These are phyloP conservation scores for Aspergillus amoenus DNA, from an alignment of 2,329 filamentous ascomycete genomes.

Conservation along the genomic window DNA sequence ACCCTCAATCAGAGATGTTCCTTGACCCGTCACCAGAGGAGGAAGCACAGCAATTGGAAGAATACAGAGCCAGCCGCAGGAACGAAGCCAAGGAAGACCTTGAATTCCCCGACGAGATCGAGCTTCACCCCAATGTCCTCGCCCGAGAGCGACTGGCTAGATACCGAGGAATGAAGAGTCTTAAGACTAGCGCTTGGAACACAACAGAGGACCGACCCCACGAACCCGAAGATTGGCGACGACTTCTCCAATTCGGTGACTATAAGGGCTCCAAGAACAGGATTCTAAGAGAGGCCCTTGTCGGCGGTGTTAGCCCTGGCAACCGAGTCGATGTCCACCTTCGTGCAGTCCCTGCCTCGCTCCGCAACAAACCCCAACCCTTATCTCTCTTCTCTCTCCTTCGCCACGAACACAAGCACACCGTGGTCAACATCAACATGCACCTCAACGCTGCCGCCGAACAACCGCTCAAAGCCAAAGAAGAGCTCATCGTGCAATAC, in stretches of 20 bases:
- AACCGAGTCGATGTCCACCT: conserved; percentile 81
- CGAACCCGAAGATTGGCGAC: conserved; percentile 86
- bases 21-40: conserved; percentile 76
- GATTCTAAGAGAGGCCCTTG: conserved; percentile 75
- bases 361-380: conserved; percentile 57
- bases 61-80: conserved; percentile 74
- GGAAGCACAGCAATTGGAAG: conserved; percentile 76
- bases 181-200: conserved; percentile 86
- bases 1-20: conserved; percentile 92
- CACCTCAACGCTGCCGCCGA: conserved; percentile 76
- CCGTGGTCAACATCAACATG: conserved; percentile 85
- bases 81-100: conserved; percentile 84
- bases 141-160: conserved; percentile 81
- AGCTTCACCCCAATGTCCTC: conserved; percentile 81
- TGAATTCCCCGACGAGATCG: conserved; percentile 97
- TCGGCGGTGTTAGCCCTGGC: conserved; percentile 83
- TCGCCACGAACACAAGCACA: conserved; percentile 91
- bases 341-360: conserved; percentile 54
- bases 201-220: conserved; percentile 81
- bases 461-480: conserved; percentile 82
- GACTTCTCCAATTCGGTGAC: conserved; percentile 82
- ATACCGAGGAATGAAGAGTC: conserved; percentile 88
- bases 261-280: conserved; percentile 81
- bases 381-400: conserved; percentile 81
- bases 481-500: conserved; percentile 87